Evolutionary conservation across 2,329 filamentous ascomycete species (phyloP).

Genomic region (Neonectria sp.): DNA sequence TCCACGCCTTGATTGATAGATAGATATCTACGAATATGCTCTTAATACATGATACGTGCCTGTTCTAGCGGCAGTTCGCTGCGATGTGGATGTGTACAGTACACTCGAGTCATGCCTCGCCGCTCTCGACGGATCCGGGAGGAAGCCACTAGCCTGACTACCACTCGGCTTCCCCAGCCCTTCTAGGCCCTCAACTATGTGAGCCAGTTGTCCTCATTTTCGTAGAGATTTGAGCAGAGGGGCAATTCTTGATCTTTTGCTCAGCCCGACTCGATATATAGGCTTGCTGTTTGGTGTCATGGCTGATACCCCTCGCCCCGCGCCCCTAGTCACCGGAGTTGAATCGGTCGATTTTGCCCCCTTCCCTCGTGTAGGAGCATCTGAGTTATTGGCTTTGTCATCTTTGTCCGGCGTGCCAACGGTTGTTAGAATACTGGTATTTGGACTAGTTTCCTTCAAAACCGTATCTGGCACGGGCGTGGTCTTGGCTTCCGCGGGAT

Average conservation of each 20-base stretch:
- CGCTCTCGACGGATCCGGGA: not conserved
- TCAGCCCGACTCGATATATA: constrained; percentile 66
- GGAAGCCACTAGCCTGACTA: not conserved
- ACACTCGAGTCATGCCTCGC: not conserved
- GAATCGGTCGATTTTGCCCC: constrained; percentile 16
- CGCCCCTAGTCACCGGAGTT: constrained; percentile 13
- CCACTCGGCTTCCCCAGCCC: not conserved
- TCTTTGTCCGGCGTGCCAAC: constrained; percentile 17
- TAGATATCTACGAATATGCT: not conserved
- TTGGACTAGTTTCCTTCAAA: constrained; percentile 32
- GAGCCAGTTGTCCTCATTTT: constrained; percentile 50
- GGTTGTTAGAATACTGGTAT: constrained; percentile 3
- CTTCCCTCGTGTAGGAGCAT: constrained; percentile 13
- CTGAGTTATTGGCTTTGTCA: constrained; percentile 10
- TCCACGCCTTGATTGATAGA: not conserved
- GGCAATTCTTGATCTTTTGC: constrained; percentile 65
- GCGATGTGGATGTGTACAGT: too few species aligned
- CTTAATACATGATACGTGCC: too few species aligned
- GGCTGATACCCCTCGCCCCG: constrained; percentile 37
- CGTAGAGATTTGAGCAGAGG: constrained; percentile 66
- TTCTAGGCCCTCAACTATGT: not conserved
- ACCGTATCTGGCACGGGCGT: constrained; percentile 1
- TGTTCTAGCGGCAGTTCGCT: not conserved
- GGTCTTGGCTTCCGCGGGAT: not conserved
- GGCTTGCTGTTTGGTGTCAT: constrained; percentile 52